phyloP scores from a whole-genome alignment of 768 basidiomycete species.

The Calocybe cyanea region DNA sequence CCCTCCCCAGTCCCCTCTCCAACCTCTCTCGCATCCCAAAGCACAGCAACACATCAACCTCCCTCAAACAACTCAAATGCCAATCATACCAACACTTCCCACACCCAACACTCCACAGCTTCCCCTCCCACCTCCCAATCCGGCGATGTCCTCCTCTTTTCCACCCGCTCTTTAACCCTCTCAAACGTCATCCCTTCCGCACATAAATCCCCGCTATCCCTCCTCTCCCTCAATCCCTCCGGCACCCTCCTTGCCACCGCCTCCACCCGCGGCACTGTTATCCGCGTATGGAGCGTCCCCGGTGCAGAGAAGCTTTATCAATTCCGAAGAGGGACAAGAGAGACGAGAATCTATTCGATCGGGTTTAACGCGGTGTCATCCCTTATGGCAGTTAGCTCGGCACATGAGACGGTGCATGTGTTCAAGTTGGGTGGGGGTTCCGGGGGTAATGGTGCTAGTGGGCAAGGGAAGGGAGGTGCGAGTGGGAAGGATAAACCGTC shows the following conservation, averaged over 20 bases:
- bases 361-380: conserved; percentile 80
- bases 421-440: no score
- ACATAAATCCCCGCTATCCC: conserved; percentile 91
- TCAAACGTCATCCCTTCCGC: conserved; percentile 95
- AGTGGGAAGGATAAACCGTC: conserved; percentile 26
- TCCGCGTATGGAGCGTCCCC: conserved; percentile 90
- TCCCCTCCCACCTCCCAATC: conserved; percentile 38
- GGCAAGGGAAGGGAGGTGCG: conserved; percentile 13
- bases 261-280: conserved; percentile 94
- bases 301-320: conserved; percentile 93
- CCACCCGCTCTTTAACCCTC: conserved; percentile 85
- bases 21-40: conserved; percentile 43
- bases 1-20: conserved; percentile 92
- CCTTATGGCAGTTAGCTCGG: conserved; percentile 86
- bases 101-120: conserved; percentile 16
- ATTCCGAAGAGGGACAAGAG: conserved; percentile 87
- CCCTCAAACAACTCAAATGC: background rate
- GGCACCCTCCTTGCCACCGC: conserved; percentile 92
- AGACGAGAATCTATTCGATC: conserved; percentile 77
- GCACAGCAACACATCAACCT: conserved; percentile 33
- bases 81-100: no score
- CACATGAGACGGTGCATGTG: conserved; percentile 94
- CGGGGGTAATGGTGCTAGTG: no score
- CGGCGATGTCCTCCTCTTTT: conserved; percentile 93
- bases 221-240: conserved; percentile 77